A percentile compares a stretch with the other conserved stretches of the same genome.
Evolutionary conservation across 352 stramenopile genomes (phyloP).

Genomic region (Globisporangium paddicum): DNA sequence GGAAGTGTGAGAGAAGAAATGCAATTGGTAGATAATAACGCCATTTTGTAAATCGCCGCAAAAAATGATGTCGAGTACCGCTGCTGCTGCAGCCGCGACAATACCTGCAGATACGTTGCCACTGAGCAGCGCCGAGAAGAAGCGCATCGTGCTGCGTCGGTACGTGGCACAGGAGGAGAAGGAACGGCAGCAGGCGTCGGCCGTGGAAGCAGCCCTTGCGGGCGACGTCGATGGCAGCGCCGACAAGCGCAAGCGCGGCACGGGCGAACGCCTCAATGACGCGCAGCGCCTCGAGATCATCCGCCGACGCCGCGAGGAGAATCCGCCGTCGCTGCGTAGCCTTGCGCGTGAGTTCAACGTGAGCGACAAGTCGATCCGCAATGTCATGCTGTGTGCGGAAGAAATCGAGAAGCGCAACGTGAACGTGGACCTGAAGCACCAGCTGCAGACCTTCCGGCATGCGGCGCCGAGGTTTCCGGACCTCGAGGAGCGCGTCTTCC

Average conservation of each 20-base stretch:
- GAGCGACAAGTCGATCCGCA: conserved; percentile 15
- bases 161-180: conserved; percentile 13
- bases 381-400: conserved; percentile 9
- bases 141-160: conserved; percentile 9
- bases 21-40: no score
- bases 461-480: conserved; percentile 11
- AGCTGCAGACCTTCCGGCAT: conserved; percentile 10
- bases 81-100: not conserved
- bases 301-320: conserved; percentile 5
- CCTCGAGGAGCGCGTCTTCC: conserved; percentile 8
- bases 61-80: not conserved
- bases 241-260: conserved; percentile 13
- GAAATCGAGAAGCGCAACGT: conserved; percentile 14
- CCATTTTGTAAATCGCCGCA: not conserved
- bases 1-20: no score
- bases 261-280: conserved; percentile 14
- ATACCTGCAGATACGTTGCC: no score
- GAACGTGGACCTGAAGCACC: conserved; percentile 9
- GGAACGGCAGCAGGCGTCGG: not conserved
- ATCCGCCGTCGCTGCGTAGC: conserved; percentile 16
- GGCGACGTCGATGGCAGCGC: not conserved
- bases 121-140: conserved; percentile 6
- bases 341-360: conserved; percentile 14
- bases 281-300: conserved; percentile 17
- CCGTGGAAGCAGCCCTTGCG: not conserved